Base-by-base conservation (phyloP, 176 grass and related monocot species). In the Calamus simplicifolius region DNA sequence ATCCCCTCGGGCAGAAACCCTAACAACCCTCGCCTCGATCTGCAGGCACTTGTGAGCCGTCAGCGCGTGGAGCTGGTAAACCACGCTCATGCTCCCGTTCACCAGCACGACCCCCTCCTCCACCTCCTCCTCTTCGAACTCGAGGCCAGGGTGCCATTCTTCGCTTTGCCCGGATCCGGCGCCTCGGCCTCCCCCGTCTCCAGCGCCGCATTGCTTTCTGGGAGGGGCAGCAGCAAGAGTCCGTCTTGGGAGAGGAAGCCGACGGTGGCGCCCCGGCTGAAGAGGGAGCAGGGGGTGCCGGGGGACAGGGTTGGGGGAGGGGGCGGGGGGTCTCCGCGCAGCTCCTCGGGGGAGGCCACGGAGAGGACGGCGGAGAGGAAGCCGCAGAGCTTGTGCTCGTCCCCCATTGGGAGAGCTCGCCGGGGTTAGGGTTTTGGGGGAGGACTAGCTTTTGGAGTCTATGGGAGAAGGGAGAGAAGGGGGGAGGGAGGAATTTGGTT, bases 311-410 rank as follows among this genome's bases (percentile, higher is more conserved):
- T 7, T 55, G 43, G 10, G 14, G 80, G 55, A 17, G 76, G 54
- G 0, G 69, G 64, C 0, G 19, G 18, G 10, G 83, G 13, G 18
- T 56, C 69, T 0, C 21, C 6, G 6, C 35, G 35, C 2, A 26
- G 27, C 0, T 1, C 5, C 0, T 54, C 1, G 29, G 4, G 52
- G n/a, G 31, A 0, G 4, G 73, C n/a, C 0, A 85, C 14, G 30
- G 87, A 75, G 19, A 98, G 25, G 1, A 98, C 75, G 1, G n/a
- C 74, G 57, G 81, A 81, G n/a, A 98, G 75, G 79, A 76, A 98
- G 27, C 93, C 87, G 27, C 69, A 70, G 4, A 92, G 71, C 81
- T 83, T 98, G 43, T 71, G 70, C 48, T 29, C 67, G 65, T 38
- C 35, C 60, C 58, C 59, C 72, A 68, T 69, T 38, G 49, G 54